A percentile compares a stretch with the other conserved stretches of the same genome.
Evolutionary conservation across 1,284 basidiomycete species (phyloP).

Genomic region (Thelephora terrestris): DNA sequence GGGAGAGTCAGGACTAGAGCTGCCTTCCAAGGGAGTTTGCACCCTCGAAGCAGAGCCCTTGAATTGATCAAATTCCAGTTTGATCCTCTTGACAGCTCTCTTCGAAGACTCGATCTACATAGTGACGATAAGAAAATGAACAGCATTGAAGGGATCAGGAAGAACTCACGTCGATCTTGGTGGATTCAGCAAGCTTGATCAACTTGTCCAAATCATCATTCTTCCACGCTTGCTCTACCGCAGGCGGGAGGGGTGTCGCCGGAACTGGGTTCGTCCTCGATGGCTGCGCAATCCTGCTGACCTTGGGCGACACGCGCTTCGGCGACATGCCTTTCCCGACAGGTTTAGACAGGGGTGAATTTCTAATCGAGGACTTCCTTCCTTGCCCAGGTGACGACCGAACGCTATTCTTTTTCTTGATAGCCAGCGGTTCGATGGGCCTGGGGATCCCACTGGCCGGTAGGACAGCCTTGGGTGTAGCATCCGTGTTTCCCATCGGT

Average conservation of each 20-base stretch:
- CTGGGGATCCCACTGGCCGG: constrained; percentile 6
- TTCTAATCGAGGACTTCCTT: constrained; percentile 30
- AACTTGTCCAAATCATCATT: constrained; percentile 33
- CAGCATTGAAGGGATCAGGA: background rate
- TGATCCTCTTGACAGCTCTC: constrained; percentile 60
- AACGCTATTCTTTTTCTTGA: constrained; percentile 68
- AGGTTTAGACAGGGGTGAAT: constrained; percentile 38
- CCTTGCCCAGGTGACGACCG: constrained; percentile 35
- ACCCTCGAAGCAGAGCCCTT: constrained; percentile 9
- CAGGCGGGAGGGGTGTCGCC: background rate
- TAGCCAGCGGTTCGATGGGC: constrained; percentile 58
- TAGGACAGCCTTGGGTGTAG: constrained; percentile 33
- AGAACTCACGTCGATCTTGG: constrained; percentile 56
- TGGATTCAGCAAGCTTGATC: constrained; percentile 39
- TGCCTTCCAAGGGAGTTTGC: constrained; percentile 2
- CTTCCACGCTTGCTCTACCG: constrained; percentile 11
- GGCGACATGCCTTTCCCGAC: constrained; percentile 37
- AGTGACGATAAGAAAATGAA: constrained; percentile 8
- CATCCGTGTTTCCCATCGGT: constrained; percentile 35
- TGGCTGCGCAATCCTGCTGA: constrained; percentile 20
- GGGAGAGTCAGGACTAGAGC: constrained; percentile 13
- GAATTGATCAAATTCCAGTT: constrained; percentile 35
- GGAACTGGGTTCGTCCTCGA: constrained; percentile 4
- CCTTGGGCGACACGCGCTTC: constrained; percentile 43
- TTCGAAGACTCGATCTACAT: constrained; percentile 55